These are phyloP conservation scores for Yarrowia hollandica DNA, from an alignment of 805 yeast genomes.

Conservation along the genomic window DNA sequence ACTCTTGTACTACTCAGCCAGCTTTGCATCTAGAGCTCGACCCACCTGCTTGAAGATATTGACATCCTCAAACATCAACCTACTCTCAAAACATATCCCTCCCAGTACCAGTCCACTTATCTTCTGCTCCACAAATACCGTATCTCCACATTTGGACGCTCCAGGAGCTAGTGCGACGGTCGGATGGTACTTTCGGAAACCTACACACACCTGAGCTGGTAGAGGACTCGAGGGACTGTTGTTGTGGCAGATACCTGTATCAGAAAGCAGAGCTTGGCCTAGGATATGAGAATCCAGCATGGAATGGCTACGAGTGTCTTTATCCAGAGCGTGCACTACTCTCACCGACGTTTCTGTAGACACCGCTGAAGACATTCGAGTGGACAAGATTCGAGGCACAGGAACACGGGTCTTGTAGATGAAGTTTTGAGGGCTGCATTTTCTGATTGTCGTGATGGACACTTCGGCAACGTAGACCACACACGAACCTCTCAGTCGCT, in stretches of 20 bases:
- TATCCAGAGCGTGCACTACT: background rate
- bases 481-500: background rate
- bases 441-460: background rate
- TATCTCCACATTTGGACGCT: background rate
- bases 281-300: constrained; percentile 7
- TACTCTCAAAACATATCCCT: constrained; percentile 2
- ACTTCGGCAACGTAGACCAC: constrained; percentile 13
- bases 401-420: constrained; percentile 12
- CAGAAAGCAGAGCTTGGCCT: constrained; percentile 4
- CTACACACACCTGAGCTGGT: constrained; percentile 11
- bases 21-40: constrained; percentile 2
- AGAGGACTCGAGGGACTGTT: background rate
- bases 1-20: background rate
- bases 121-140: background rate
- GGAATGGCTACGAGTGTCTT: background rate
- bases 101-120: background rate
- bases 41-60: constrained; percentile 14
- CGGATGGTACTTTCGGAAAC: constrained; percentile 14
- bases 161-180: constrained; percentile 1
- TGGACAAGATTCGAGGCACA: background rate
- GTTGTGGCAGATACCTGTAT: constrained; percentile 1
- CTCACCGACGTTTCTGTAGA: constrained; percentile 9
- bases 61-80: constrained; percentile 17
- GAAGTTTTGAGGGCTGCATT: background rate
- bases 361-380: background rate